Conservation (phyloP, 345 rosid genomes). For the Litchi chinensis region DNA sequence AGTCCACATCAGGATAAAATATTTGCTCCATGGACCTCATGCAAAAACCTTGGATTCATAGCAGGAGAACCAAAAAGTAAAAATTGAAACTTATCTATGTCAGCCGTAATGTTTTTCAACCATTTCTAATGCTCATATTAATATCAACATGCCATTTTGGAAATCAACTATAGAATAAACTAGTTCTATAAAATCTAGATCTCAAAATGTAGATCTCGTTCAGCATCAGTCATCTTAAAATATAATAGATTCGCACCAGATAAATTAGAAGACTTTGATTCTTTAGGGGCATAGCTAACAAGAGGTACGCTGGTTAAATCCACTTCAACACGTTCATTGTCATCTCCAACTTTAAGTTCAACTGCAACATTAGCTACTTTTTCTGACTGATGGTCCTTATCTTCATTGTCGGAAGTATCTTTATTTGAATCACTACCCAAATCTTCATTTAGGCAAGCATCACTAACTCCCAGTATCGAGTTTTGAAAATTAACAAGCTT, state of each 20-base stretch:
- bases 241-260: conserved; percentile 45
- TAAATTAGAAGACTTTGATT: conserved; percentile 44
- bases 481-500: conserved; percentile 80
- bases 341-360: conserved; percentile 52
- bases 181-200: background rate
- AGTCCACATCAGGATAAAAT: background rate
- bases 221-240: background rate
- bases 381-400: conserved; percentile 26
- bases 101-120: background rate
- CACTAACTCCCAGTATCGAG: conserved; percentile 46
- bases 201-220: no score
- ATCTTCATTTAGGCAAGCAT: conserved; percentile 27
- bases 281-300: conserved; percentile 69
- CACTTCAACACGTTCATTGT: conserved; percentile 47
- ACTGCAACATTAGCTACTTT: conserved; percentile 29
- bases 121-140: background rate
- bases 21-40: background rate
- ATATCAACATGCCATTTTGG: background rate
- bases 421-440: conserved; percentile 40
- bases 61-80: background rate
- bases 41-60: background rate
- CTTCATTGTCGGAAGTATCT: conserved; percentile 34
- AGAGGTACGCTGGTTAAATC: conserved; percentile 51
- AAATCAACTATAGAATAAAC: background rate
- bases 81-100: background rate